Evolutionary conservation across 1,284 basidiomycete species (phyloP).

Genomic region (Leccinum angustisporum): DNA sequence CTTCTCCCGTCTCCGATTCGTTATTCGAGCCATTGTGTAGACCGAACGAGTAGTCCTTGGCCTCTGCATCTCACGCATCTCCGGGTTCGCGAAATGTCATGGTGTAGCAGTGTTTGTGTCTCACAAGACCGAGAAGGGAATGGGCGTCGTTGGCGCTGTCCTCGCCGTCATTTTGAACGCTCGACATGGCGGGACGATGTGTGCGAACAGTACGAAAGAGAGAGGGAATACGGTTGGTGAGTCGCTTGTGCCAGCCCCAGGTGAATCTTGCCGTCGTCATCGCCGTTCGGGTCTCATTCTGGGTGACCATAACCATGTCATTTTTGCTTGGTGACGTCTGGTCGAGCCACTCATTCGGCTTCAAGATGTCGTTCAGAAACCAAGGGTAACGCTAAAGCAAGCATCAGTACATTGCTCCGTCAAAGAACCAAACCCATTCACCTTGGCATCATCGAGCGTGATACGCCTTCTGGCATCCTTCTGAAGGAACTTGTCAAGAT

Average conservation of each 20-base stretch:
- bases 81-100: slow-evolving; percentile 8
- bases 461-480: slow-evolving; percentile 84
- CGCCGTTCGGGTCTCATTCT: slow-evolving; percentile 80
- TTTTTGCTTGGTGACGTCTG: slow-evolving; percentile 67
- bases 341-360: slow-evolving; percentile 76
- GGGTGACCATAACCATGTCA: slow-evolving; percentile 67
- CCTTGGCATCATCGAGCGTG: slow-evolving; percentile 84
- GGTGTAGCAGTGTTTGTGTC: slow-evolving; percentile 21
- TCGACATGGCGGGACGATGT: slow-evolving; percentile 38
- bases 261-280: slow-evolving; percentile 61
- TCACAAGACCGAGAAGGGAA: slow-evolving; percentile 25
- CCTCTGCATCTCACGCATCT: slow-evolving; percentile 22
- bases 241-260: slow-evolving; percentile 50
- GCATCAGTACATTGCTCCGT: slow-evolving; percentile 12
- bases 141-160: slow-evolving; percentile 33
- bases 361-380: slow-evolving; percentile 73
- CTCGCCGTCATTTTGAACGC: slow-evolving; percentile 24
- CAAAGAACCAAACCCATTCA: slow-evolving; percentile 38
- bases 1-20: slow-evolving; percentile 30
- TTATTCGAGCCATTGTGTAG: slow-evolving; percentile 22
- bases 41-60: slow-evolving; percentile 20
- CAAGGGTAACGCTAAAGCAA: slow-evolving; percentile 62
- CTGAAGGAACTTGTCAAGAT: slow-evolving; percentile 75
- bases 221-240: slow-evolving; percentile 45
- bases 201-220: slow-evolving; percentile 45